These are phyloP conservation scores for Fraxinus sp. DNA, from an alignment of 305 asterid genomes.

Conservation along the genomic window DNA sequence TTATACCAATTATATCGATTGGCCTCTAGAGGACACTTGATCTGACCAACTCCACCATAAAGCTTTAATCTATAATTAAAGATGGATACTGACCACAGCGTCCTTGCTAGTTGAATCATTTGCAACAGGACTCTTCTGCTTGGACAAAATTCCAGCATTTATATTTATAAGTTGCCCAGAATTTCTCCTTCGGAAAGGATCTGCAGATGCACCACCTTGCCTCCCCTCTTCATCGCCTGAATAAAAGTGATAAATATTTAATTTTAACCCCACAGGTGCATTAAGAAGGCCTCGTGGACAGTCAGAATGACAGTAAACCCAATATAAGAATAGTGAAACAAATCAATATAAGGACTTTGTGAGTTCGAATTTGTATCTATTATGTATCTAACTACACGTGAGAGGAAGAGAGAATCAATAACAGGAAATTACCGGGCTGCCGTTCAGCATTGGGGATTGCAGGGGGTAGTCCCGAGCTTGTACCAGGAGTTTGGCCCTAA, in stretches of 20 bases:
- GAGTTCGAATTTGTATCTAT: background rate
- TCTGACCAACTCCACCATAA: slow-evolving; percentile 5
- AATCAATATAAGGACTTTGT: background rate
- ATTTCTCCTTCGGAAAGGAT: slow-evolving; percentile 63
- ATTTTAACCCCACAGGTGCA: background rate
- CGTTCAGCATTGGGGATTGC: slow-evolving; percentile 69
- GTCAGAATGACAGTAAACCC: background rate
- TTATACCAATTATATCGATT: background rate
- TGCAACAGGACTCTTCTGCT: slow-evolving; percentile 72
- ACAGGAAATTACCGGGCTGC: slow-evolving; percentile 45
- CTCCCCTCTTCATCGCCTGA: slow-evolving; percentile 78
- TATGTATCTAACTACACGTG: slow-evolving; percentile 5
- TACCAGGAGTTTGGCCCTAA: slow-evolving; percentile 78
- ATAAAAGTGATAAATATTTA: slow-evolving; percentile 13
- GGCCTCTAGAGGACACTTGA: background rate
- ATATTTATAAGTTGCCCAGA: slow-evolving; percentile 53
- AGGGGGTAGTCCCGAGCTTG: slow-evolving; percentile 92
- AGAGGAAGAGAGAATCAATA: background rate
- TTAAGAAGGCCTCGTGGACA: background rate
- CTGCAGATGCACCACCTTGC: slow-evolving; percentile 57
- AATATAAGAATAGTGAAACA: background rate
- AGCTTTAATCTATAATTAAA: slow-evolving; percentile 15
- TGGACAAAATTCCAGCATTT: slow-evolving; percentile 43
- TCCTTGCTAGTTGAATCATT: slow-evolving; percentile 84
- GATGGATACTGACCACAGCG: slow-evolving; percentile 59